phyloP scores from a whole-genome alignment of 306 rosid species.

The Crotalaria pallida region DNA sequence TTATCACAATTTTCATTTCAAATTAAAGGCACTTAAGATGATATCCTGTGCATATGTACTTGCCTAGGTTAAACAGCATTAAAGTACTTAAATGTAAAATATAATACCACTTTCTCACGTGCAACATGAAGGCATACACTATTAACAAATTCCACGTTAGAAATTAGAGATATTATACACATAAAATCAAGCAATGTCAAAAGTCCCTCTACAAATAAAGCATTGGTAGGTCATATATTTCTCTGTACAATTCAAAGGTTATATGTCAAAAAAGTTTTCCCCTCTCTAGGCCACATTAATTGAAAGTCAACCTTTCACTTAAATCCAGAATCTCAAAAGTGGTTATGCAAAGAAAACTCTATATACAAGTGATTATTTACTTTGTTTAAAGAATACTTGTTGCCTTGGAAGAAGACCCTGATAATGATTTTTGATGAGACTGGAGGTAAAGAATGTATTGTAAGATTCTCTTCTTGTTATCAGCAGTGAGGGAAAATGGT shows the following conservation, averaged over 20 bases:
- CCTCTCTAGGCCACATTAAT: neutral
- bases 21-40: neutral
- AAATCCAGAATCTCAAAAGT: neutral
- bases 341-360: conserved; percentile 19
- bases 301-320: neutral
- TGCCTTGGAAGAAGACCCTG: conserved; percentile 37
- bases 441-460: conserved; percentile 54
- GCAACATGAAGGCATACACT: neutral
- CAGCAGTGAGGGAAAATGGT: conserved; percentile 52
- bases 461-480: conserved; percentile 56
- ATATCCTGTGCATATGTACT: neutral
- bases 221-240: conserved; percentile 11
- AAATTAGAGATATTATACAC: conserved; percentile 27
- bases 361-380: conserved; percentile 34
- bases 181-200: conserved; percentile 18
- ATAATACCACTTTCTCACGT: neutral
- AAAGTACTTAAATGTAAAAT: neutral
- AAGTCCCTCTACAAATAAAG: neutral
- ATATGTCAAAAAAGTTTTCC: neutral
- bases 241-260: neutral
- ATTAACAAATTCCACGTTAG: conserved; percentile 16
- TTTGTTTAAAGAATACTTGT: conserved; percentile 13
- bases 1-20: neutral
- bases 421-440: conserved; percentile 34
- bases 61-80: neutral